Percentiles rank a stretch among this genome's conserved stretches.
Conservation (phyloP, 345 rosid genomes). For the Streptanthus diversifolius region DNA sequence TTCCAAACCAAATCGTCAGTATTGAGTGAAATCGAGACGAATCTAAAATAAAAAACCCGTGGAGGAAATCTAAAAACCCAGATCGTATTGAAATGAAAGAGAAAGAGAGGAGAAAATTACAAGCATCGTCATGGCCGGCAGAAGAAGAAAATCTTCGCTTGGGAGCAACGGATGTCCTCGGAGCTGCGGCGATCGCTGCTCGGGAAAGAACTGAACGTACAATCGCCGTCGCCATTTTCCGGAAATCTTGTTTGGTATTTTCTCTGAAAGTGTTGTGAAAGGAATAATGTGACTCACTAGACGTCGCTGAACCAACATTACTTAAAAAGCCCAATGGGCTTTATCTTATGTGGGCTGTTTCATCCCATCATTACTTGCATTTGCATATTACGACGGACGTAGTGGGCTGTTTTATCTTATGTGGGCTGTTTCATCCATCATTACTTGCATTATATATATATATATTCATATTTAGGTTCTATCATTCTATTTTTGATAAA, state of each 20-base stretch:
- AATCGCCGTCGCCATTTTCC: conserved; percentile 63
- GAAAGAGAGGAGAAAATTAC: conserved; percentile 38
- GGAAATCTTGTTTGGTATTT: background rate
- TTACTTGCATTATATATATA: no score
- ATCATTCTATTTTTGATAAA: no score
- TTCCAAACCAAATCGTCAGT: background rate
- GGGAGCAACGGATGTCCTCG: conserved; percentile 51
- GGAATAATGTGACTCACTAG: background rate
- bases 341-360: background rate
- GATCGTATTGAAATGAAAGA: conserved; percentile 11
- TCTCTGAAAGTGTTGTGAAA: background rate
- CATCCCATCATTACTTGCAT: background rate
- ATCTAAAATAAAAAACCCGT: no score
- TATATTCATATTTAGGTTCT: no score
- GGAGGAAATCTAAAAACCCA: no score
- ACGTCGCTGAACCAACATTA: background rate
- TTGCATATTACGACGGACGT: background rate
- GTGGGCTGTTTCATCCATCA: no score
- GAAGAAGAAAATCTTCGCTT: conserved; percentile 71
- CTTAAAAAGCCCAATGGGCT: background rate
- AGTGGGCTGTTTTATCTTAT: no score
- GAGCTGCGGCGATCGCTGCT: conserved; percentile 49
- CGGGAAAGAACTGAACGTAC: conserved; percentile 71
- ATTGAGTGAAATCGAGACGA: background rate
- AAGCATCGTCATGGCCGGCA: conserved; percentile 66